Base-by-base conservation (phyloP, 1,139 yeast genomes). In the Suhomyces guaymorum region DNA sequence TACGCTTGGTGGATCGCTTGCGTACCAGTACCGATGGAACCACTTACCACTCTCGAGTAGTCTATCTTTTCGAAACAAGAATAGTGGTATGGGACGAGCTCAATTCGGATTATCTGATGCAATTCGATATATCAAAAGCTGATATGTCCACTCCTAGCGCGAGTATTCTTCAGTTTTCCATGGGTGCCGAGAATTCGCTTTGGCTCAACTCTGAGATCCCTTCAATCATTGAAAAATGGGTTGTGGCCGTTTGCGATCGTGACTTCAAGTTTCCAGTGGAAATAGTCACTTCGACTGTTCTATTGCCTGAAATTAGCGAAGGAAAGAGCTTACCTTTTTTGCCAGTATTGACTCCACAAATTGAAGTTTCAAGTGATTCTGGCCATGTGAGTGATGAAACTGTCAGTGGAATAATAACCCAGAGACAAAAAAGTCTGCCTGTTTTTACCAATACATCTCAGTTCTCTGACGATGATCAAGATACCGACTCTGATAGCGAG, bases 191-290 rank as follows among this genome's bases (percentile, higher is more conserved):
- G n/a, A n/a, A n/a, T n/a, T n/a, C n/a, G n/a, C n/a, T n/a, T 5
- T 56, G 48, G 45, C 33, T 63, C 6, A 49, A 47, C 28, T 57
- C 66, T 2, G 48, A 51, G 7, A 40, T 42, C 7, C 47, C 54
- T 22, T 49, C 62, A 4, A 54, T 69, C 4, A 51, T 69, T 15
- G 74, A 70, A 42, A 70, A 70, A 44, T 70, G 76, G 76, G 72
- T 62, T 5, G 68, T 66, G 21, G 73, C 70, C 1, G 47, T 65
- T 7, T 63, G 70, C 3, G 76, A 70, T 38, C 42, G 47, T 5
- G 42, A 43, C 9, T 57, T 59, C 35, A 35, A 39, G 2, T 61
- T 70, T 29, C 76, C 76, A 0, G 45, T 54, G 1, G 65, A 59
- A 7, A 49, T 64, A 8, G 42, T 70, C n/a, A 63, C 75, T 0